Conservation (phyloP, 2,329 filamentous ascomycete genomes). For the Rosellinia necatrix region DNA sequence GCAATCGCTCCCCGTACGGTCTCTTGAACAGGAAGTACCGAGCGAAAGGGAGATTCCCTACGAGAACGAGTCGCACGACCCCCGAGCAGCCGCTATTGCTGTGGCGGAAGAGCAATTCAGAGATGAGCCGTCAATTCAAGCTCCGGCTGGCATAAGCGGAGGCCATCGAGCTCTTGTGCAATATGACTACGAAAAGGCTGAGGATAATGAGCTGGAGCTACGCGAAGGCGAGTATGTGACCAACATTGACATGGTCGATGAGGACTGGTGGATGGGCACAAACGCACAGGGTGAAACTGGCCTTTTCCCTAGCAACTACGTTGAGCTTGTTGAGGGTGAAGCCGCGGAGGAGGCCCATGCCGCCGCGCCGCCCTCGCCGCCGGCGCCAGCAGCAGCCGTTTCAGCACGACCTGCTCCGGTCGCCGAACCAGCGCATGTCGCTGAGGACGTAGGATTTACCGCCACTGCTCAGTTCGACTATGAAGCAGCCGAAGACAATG, state of each 20-base stretch:
- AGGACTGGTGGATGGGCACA: constrained; percentile 98
- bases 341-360: constrained; percentile 32
- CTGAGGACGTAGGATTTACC: constrained; percentile 57
- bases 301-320: constrained; percentile 96
- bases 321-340: constrained; percentile 77
- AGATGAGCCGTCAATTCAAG: constrained; percentile 43
- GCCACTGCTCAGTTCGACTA: constrained; percentile 94
- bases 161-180: constrained; percentile 79
- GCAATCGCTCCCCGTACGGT: constrained; percentile 65
- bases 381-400: constrained; percentile 42
- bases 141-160: constrained; percentile 46
- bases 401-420: constrained; percentile 46
- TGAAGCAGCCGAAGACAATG: constrained; percentile 94
- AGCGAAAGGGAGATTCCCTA: constrained; percentile 67
- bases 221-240: constrained; percentile 85
- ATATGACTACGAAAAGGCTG: constrained; percentile 97
- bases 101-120: constrained; percentile 55
- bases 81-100: constrained; percentile 63
- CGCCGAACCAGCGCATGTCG: constrained; percentile 44
- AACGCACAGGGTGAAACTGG: constrained; percentile 84
- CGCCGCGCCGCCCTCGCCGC: constrained; percentile 44
- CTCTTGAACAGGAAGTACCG: constrained; percentile 66
- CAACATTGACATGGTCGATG: constrained; percentile 95
- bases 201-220: constrained; percentile 95
- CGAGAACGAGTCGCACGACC: constrained; percentile 65